Conservation (phyloP, 495 filamentous ascomycete species). For the Talaromyces trachyspermus region DNA sequence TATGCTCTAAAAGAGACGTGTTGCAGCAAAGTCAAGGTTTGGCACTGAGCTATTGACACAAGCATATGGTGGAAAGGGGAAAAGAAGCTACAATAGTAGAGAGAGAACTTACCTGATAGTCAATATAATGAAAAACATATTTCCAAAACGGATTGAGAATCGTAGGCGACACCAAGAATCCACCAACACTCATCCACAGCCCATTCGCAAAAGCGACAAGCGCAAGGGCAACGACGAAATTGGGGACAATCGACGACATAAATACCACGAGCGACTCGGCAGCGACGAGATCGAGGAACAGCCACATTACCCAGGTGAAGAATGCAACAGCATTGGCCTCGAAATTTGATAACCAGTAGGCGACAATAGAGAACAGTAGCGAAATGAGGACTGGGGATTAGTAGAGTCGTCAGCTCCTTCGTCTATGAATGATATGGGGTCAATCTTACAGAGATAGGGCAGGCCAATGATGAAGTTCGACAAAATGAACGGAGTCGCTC, state of each 20-base stretch:
- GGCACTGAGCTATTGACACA: neutral
- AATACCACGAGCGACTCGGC: slow-evolving; percentile 77
- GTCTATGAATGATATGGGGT: no score
- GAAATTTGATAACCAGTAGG: slow-evolving; percentile 78
- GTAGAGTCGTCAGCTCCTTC: no score
- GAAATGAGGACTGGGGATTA: slow-evolving; percentile 12
- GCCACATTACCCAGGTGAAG: slow-evolving; percentile 77
- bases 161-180: slow-evolving; percentile 66
- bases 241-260: slow-evolving; percentile 61
- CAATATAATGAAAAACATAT: slow-evolving; percentile 79
- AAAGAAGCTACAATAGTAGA: neutral
- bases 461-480: slow-evolving; percentile 77
- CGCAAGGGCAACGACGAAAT: slow-evolving; percentile 70
- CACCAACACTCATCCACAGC: slow-evolving; percentile 77
- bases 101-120: slow-evolving; percentile 51
- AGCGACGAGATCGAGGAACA: slow-evolving; percentile 75
- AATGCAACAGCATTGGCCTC: slow-evolving; percentile 56
- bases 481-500: slow-evolving; percentile 60
- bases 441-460: slow-evolving; percentile 61
- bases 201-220: slow-evolving; percentile 76
- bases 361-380: slow-evolving; percentile 59
- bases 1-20: no score
- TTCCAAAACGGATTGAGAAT: slow-evolving; percentile 75
- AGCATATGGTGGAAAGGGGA: neutral
- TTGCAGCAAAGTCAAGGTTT: no score